phyloP scores from a whole-genome alignment of 2,329 filamentous ascomycete species.

The Colletotrichum cuscutae region DNA sequence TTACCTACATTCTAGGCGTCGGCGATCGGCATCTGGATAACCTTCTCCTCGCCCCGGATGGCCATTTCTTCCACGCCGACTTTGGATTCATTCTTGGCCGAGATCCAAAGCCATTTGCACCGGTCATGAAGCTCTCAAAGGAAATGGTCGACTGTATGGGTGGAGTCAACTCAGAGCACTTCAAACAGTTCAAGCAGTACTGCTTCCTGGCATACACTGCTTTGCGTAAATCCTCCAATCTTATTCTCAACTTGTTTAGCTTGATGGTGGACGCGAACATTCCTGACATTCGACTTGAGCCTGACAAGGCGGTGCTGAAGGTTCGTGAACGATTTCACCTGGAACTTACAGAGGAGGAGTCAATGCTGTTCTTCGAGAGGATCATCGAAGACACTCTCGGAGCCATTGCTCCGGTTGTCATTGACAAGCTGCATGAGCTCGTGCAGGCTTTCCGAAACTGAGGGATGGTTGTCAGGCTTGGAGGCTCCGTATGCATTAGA shows the following conservation, averaged over 20 bases:
- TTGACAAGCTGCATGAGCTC: slow-evolving; percentile 93
- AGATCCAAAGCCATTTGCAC: slow-evolving; percentile 96
- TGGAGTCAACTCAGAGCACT: slow-evolving; percentile 82
- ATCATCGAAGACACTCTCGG: slow-evolving; percentile 92
- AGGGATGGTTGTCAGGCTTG: neutral
- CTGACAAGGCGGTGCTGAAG: slow-evolving; percentile 93
- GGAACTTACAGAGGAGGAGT: slow-evolving; percentile 91
- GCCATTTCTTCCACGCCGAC: slow-evolving; percentile 97
- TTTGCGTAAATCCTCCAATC: slow-evolving; percentile 85
- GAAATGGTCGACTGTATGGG: slow-evolving; percentile 99
- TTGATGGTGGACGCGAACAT: slow-evolving; percentile 99
- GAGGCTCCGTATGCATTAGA: neutral
- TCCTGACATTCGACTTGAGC: slow-evolving; percentile 91
- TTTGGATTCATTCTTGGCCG: slow-evolving; percentile 98
- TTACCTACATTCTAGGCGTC: slow-evolving; percentile 96
- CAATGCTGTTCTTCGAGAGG: slow-evolving; percentile 85
- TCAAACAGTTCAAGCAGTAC: slow-evolving; percentile 91
- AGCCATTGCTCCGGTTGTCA: slow-evolving; percentile 90
- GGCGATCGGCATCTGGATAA: slow-evolving; percentile 97
- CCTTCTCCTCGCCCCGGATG: slow-evolving; percentile 87
- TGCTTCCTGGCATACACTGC: slow-evolving; percentile 96
- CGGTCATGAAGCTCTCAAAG: slow-evolving; percentile 94
- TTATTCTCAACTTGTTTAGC: slow-evolving; percentile 95
- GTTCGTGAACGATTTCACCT: slow-evolving; percentile 95
- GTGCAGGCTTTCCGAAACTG: slow-evolving; percentile 79